Evolutionary conservation across 176 grass and related monocot species (phyloP).

Genomic region (Oryza meridionalis): DNA sequence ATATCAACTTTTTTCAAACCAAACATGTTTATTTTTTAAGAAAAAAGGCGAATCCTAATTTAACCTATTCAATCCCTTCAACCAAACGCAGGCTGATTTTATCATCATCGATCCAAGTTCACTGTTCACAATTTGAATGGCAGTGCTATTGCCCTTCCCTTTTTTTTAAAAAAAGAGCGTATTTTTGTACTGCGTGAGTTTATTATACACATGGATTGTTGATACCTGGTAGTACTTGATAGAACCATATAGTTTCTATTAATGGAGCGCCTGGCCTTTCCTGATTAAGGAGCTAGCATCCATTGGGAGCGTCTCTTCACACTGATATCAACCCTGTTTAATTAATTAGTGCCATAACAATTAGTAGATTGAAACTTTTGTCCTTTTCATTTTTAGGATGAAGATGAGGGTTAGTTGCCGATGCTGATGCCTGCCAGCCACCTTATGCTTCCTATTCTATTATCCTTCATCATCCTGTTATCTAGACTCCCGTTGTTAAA

Average conservation of each 20-base stretch:
- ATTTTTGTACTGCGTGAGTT: no score
- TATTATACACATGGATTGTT: not conserved
- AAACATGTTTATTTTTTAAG: no score
- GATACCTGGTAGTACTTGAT: no score
- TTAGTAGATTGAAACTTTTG: not conserved
- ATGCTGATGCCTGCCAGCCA: not conserved
- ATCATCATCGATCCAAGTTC: no score
- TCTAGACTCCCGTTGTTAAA: not conserved
- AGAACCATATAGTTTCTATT: not conserved
- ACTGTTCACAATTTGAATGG: no score
- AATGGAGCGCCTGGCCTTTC: not conserved
- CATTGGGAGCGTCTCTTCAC: not conserved
- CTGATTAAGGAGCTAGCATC: not conserved
- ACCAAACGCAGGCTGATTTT: no score
- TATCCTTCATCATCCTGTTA: not conserved
- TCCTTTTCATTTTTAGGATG: not conserved
- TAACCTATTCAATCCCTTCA: no score
- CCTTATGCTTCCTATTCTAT: not conserved
- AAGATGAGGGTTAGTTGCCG: not conserved
- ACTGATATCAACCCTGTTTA: no score
- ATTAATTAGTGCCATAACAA: not conserved
- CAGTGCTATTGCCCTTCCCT: no score
- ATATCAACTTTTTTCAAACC: no score
- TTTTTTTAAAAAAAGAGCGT: no score
- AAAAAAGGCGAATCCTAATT: no score